Conservation (phyloP, 176 grass and related monocot genomes). For the Canna indica region DNA sequence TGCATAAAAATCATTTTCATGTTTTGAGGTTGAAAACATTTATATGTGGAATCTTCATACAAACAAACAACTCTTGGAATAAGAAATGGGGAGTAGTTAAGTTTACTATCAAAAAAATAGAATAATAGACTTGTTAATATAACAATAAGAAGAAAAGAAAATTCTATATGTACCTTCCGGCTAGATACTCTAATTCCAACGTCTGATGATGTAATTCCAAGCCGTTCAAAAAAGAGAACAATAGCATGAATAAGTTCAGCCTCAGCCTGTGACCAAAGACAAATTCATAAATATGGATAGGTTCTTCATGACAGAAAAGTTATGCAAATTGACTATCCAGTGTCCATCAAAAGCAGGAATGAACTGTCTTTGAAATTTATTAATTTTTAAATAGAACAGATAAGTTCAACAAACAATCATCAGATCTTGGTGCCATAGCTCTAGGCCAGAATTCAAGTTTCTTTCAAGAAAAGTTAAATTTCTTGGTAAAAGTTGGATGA, state of each 20-base stretch:
- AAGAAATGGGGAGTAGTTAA: not conserved
- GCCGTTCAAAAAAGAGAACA: slow-evolving; percentile 68
- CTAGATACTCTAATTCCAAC: slow-evolving; percentile 83
- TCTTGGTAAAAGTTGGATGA: too few relatives aligned
- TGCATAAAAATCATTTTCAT: too few relatives aligned
- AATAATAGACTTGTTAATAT: not conserved
- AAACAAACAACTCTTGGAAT: not conserved
- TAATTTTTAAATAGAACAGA: not conserved
- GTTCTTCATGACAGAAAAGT: not conserved
- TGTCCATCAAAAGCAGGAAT: not conserved
- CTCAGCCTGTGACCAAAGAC: slow-evolving; percentile 38
- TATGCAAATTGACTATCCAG: not conserved
- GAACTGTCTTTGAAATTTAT: not conserved
- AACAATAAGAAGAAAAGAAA: not conserved
- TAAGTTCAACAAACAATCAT: not conserved
- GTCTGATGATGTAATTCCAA: slow-evolving; percentile 67
- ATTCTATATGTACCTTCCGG: slow-evolving; percentile 43
- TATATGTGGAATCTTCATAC: not conserved
- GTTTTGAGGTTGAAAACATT: not conserved
- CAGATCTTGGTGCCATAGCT: not conserved
- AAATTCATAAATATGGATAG: not conserved
- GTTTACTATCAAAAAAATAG: not conserved
- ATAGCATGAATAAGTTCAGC: slow-evolving; percentile 79
- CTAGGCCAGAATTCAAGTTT: not conserved
- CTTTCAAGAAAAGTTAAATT: too few relatives aligned